phyloP scores from a whole-genome alignment of 257 asterid species.

The Cordia subcordata region DNA sequence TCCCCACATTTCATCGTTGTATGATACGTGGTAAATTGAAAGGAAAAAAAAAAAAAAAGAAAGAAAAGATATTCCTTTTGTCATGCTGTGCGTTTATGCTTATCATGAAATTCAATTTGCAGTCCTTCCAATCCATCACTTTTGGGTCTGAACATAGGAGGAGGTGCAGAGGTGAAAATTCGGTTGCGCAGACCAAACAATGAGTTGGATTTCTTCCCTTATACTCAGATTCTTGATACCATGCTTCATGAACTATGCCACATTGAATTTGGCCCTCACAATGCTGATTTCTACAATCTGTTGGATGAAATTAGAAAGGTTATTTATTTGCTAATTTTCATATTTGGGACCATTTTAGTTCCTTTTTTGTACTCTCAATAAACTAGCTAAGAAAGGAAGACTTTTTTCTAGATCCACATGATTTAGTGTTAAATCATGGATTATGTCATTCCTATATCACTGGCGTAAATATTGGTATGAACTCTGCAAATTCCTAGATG shows the following conservation, averaged over 20 bases:
- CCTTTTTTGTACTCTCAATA: background rate
- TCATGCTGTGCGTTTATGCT: conserved; percentile 10
- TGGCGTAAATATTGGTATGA: too few relatives aligned
- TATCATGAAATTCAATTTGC: conserved; percentile 20
- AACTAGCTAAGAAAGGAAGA: background rate
- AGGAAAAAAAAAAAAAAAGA: too few relatives aligned
- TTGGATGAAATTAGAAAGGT: conserved; percentile 83
- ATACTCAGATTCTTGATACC: conserved; percentile 60
- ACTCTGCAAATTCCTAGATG: too few relatives aligned
- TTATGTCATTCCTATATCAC: too few relatives aligned
- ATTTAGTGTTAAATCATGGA: too few relatives aligned
- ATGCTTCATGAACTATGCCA: conserved; percentile 97
- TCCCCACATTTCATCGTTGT: background rate
- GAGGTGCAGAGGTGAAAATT: conserved; percentile 73
- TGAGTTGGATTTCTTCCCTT: conserved; percentile 74
- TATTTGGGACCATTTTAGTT: background rate
- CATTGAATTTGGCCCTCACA: conserved; percentile 72
- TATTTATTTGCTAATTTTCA: background rate
- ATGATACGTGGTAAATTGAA: too few relatives aligned
- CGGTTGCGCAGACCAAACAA: conserved; percentile 75
- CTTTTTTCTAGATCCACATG: background rate
- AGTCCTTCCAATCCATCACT: conserved; percentile 71
- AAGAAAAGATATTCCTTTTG: background rate
- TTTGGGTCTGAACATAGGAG: conserved; percentile 67
- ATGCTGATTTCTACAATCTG: conserved; percentile 77